These are phyloP conservation scores for Chaetomium sp. DNA, from an alignment of 2,329 filamentous ascomycete genomes.

Conservation along the genomic window DNA sequence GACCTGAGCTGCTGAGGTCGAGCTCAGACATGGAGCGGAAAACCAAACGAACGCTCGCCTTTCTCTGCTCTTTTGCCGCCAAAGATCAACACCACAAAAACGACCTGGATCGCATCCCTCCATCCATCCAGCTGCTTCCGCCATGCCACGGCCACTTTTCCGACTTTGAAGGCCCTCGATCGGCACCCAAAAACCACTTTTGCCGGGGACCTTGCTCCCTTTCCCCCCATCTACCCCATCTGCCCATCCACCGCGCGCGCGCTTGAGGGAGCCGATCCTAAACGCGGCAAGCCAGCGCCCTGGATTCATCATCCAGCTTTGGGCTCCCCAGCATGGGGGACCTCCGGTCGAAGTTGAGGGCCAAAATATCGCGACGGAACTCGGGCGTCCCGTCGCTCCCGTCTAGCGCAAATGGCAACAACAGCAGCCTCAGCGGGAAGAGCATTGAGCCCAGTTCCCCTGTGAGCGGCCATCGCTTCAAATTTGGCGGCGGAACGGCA, in stretches of 20 bases:
- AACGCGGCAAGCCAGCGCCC: conserved; percentile 1
- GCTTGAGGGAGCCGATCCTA: neutral
- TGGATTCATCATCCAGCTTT: conserved; percentile 6
- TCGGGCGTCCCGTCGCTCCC: conserved; percentile 34
- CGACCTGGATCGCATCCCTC: neutral
- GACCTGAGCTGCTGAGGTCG: neutral
- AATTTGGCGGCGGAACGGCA: neutral
- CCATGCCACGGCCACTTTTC: neutral
- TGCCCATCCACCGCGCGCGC: too few relatives aligned
- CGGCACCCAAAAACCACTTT: too few relatives aligned
- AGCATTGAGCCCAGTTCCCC: conserved; percentile 8
- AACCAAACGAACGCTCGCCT: neutral
- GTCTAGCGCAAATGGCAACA: conserved; percentile 21
- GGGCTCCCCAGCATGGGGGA: conserved; percentile 35
- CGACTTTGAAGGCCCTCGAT: too few relatives aligned
- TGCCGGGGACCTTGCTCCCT: too few relatives aligned
- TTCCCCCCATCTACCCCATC: too few relatives aligned
- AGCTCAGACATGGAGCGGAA: neutral
- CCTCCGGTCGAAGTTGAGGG: conserved; percentile 41
- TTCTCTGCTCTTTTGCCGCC: neutral
- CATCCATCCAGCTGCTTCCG: too few relatives aligned
- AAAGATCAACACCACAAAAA: neutral
- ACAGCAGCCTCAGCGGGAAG: conserved; percentile 14
- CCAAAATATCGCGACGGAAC: conserved; percentile 39
- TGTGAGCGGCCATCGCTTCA: conserved; percentile 2